Percentiles rank a stretch among this genome's conserved stretches.
These are phyloP conservation scores for Nicotiana benthamiana DNA, from an alignment of 257 asterid species.

Conservation along the genomic window DNA sequence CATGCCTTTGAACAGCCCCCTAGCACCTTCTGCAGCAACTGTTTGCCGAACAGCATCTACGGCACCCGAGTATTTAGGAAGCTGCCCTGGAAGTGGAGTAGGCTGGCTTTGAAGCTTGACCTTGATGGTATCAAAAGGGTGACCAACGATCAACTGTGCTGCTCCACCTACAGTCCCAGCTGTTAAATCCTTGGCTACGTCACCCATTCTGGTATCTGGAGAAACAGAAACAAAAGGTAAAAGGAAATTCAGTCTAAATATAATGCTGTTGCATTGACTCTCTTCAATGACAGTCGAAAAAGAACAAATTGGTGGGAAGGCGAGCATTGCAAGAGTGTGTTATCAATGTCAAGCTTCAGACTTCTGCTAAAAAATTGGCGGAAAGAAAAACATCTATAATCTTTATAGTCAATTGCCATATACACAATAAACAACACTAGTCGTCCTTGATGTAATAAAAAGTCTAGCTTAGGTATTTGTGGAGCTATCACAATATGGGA, in stretches of 20 bases:
- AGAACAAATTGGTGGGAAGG: neutral
- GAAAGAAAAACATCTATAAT: neutral
- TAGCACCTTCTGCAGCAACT: constrained; percentile 80
- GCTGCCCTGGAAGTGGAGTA: constrained; percentile 75
- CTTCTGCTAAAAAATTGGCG: neutral
- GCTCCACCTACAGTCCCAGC: constrained; percentile 91
- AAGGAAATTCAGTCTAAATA: neutral
- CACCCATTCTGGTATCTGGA: constrained; percentile 14
- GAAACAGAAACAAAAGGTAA: too few relatives aligned
- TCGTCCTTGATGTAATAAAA: neutral
- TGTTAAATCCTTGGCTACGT: constrained; percentile 57
- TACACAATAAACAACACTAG: neutral
- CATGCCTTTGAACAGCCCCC: constrained; percentile 92
- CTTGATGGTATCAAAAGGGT: constrained; percentile 94
- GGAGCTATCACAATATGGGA: neutral
- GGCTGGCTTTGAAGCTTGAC: constrained; percentile 99
- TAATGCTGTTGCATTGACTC: neutral
- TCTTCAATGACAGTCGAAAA: neutral
- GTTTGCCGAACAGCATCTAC: constrained; percentile 88
- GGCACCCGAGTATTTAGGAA: constrained; percentile 68
- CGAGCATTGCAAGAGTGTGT: neutral
- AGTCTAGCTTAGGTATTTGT: neutral
- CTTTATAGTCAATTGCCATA: neutral
- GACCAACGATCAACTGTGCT: constrained; percentile 74
- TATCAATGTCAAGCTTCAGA: neutral